Conservation (phyloP, 1,139 yeast genomes). For the Pichia sp. region DNA sequence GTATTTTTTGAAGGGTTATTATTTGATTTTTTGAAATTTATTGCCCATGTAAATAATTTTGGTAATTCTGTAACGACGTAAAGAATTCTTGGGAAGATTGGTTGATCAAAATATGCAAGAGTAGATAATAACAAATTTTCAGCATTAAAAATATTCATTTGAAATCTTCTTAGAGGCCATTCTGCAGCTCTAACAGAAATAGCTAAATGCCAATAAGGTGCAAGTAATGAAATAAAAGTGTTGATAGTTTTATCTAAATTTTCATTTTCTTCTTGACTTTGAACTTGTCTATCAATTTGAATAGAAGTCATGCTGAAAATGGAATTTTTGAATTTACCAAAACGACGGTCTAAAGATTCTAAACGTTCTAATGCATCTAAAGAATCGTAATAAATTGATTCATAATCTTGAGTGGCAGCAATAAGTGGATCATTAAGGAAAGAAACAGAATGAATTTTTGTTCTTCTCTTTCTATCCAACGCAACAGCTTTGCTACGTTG, state of each 20-base stretch:
- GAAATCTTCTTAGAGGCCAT: constrained; percentile 92
- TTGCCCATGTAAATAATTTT: constrained; percentile 65
- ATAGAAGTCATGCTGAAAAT: constrained; percentile 79
- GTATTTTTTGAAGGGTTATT: constrained; percentile 61
- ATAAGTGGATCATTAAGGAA: constrained; percentile 77
- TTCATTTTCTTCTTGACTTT: constrained; percentile 66
- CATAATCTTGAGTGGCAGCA: constrained; percentile 92
- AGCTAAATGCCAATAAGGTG: constrained; percentile 66
- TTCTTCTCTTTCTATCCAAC: constrained; percentile 78
- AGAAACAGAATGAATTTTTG: constrained; percentile 83
- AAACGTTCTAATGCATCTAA: constrained; percentile 73
- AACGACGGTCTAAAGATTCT: constrained; percentile 61
- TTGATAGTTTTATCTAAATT: constrained; percentile 68
- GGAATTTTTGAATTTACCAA: constrained; percentile 60
- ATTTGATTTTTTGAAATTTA: constrained; percentile 53
- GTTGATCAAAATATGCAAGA: constrained; percentile 70
- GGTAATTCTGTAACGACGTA: constrained; percentile 68
- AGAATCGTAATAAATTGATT: constrained; percentile 66
- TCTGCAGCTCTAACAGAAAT: constrained; percentile 83
- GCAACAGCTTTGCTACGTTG: constrained; percentile 67
- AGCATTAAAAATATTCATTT: constrained; percentile 73
- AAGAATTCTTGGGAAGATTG: constrained; percentile 68
- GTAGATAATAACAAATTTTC: constrained; percentile 66
- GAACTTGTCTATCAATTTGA: constrained; percentile 72
- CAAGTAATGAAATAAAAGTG: constrained; percentile 66